A percentile compares a stretch with the other conserved stretches of the same genome.
phyloP scores from a whole-genome alignment of 441 rosid species.

The Isatis lusitanica region DNA sequence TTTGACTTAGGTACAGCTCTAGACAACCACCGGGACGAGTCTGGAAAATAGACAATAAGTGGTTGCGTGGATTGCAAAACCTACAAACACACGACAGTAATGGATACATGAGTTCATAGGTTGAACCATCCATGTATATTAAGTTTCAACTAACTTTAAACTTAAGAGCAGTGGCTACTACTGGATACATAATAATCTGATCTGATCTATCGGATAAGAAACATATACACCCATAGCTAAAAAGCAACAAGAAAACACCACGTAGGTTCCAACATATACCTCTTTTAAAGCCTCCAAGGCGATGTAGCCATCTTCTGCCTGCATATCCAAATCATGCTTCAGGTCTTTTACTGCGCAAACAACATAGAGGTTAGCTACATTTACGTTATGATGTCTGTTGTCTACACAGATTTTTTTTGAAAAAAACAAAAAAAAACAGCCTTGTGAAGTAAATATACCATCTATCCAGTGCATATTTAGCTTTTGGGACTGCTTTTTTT shows the following conservation, averaged over 20 bases:
- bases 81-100: conserved; percentile 46
- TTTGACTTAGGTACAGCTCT: conserved; percentile 78
- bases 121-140: background rate
- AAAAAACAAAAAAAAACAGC: too few species aligned
- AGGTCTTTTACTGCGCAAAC: conserved; percentile 60
- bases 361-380: conserved; percentile 34
- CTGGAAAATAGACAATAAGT: conserved; percentile 83
- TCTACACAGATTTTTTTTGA: background rate
- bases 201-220: background rate
- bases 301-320: conserved; percentile 74
- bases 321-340: conserved; percentile 72
- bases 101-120: background rate
- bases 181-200: background rate
- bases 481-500: conserved; percentile 42
- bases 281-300: conserved; percentile 82
- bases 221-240: background rate
- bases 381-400: background rate
- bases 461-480: conserved; percentile 63
- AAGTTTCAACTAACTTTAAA: background rate
- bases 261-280: conserved; percentile 44
- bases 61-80: conserved; percentile 74
- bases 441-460: conserved; percentile 45
- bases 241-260: background rate
- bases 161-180: background rate
- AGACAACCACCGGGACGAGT: conserved; percentile 86